Evolutionary conservation across 2,329 filamentous ascomycete genomes (phyloP).

Genomic region (Polytolypa hystricis): DNA sequence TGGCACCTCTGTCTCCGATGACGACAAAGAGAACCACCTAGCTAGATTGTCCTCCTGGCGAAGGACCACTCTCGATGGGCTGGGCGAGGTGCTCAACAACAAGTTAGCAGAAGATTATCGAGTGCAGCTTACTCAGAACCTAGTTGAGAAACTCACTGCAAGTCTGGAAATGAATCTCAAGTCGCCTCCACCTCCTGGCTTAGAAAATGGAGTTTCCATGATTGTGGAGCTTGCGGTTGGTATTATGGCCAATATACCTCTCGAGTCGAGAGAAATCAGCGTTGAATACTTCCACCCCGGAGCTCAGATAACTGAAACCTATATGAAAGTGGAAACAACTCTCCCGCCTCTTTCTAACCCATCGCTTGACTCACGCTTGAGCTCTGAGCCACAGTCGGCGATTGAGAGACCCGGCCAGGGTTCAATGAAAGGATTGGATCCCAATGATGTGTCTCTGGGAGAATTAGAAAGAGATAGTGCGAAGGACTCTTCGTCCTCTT

Average conservation of each 20-base stretch:
- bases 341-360: conserved; percentile 50
- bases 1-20: conserved; percentile 61
- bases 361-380: conserved; percentile 12
- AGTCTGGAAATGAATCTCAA: conserved; percentile 63
- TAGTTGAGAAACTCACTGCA: conserved; percentile 57
- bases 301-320: conserved; percentile 53
- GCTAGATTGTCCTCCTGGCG: conserved; percentile 87
- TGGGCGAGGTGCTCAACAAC: conserved; percentile 58
- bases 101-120: conserved; percentile 56
- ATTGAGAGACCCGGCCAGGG: conserved; percentile 13
- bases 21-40: conserved; percentile 80
- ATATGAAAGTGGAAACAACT: conserved; percentile 73
- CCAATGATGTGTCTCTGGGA: conserved; percentile 7
- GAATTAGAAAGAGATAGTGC: conserved; percentile 13
- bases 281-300: conserved; percentile 79
- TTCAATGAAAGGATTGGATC: conserved; percentile 12
- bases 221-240: conserved; percentile 85
- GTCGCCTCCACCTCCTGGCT: conserved; percentile 64
- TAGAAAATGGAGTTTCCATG: conserved; percentile 82
- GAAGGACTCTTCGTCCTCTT: conserved; percentile 15
- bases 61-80: conserved; percentile 84
- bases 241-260: conserved; percentile 72
- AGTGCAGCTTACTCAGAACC: conserved; percentile 55
- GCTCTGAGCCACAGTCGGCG: conserved; percentile 10
- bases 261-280: conserved; percentile 83